A percentile compares a stretch with the other conserved stretches of the same genome.
phyloP scores from a whole-genome alignment of 2,329 filamentous ascomycete species.

The Penicillium sp. region DNA sequence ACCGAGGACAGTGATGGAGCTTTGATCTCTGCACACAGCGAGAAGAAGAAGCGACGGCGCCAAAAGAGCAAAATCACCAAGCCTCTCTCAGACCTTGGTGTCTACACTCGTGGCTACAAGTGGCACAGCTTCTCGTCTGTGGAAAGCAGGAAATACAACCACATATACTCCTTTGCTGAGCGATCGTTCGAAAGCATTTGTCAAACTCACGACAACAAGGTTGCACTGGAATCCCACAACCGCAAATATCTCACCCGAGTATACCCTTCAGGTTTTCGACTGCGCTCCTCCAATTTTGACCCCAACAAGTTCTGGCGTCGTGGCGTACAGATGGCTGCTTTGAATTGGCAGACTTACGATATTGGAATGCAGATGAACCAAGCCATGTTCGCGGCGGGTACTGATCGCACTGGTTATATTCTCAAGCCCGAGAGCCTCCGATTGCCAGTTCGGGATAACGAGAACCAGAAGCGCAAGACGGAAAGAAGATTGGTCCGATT shows the following conservation, averaged over 20 bases:
- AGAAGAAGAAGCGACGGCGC: conserved; percentile 57
- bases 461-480: conserved; percentile 55
- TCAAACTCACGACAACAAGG: conserved; percentile 72
- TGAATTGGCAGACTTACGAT: conserved; percentile 99
- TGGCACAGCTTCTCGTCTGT: conserved; percentile 76
- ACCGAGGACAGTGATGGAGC: conserved; percentile 76
- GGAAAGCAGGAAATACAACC: conserved; percentile 84
- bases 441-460: conserved; percentile 22
- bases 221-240: conserved; percentile 83
- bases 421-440: conserved; percentile 87
- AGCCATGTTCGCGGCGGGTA: conserved; percentile 92
- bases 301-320: conserved; percentile 91
- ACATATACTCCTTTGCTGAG: conserved; percentile 94
- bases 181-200: conserved; percentile 80
- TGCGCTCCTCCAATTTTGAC: conserved; percentile 91
- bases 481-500: conserved; percentile 83
- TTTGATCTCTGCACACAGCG: conserved; percentile 52
- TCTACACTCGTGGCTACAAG: conserved; percentile 76
- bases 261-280: conserved; percentile 79
- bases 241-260: conserved; percentile 89
- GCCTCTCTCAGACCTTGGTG: conserved; percentile 79
- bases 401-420: conserved; percentile 86
- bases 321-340: conserved; percentile 94
- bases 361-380: conserved; percentile 94
- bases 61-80: conserved; percentile 80